Evolutionary conservation across 164 flowering plant species (phyloP), one percentile per base, ranked within the genome.

Genomic region (Santalum album): DNA sequence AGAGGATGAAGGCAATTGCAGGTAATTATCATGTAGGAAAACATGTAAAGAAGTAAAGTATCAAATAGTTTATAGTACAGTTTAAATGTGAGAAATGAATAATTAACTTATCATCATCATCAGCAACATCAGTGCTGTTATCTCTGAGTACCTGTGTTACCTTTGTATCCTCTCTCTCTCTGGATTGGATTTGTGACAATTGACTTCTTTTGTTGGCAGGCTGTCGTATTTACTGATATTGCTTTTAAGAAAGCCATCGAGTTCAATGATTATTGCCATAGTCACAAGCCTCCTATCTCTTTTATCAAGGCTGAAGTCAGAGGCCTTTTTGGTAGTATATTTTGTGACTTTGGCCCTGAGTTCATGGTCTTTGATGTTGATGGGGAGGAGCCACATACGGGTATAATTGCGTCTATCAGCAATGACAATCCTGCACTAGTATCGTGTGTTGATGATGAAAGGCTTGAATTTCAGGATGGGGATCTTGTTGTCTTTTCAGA

Each of bases 381-480:
- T 70, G 96, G 92, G 22, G 80, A 87, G 64, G 96, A 87, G 25
- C 92, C 96, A 27, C 84, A 78, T 63, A 72, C 90, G 0, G 96
- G 92, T 49, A 88, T 88, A 29, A 72, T 88, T 74, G 94, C 94
- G 32, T 88, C 94, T 46, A 82, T 88, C 51, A 80, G 85, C 77
- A 88, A 85, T 69, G 94, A 80, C 61, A 77, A 72, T 56, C 87
- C 94, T 53, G 82, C 94, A 12, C 78, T 85, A 29, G 76, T 88
- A 12, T 70, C 94, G 11, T 88, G 88, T 69, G 85, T 88, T 58
- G 94, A 88, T 71, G 94, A 88, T 68, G 96, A 86, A 54, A 74
- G 90, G 62, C 79, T 85, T 29, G 94, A 82, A 65, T 88, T 88
- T 72, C 83, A 88, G 63, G 96, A 88, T 78, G 96, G 91, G 32